Percentiles rank a stretch among this genome's conserved stretches.
Evolutionary conservation across 2,329 filamentous ascomycete species (phyloP).

Genomic region (Pseudocercospora fuligena): DNA sequence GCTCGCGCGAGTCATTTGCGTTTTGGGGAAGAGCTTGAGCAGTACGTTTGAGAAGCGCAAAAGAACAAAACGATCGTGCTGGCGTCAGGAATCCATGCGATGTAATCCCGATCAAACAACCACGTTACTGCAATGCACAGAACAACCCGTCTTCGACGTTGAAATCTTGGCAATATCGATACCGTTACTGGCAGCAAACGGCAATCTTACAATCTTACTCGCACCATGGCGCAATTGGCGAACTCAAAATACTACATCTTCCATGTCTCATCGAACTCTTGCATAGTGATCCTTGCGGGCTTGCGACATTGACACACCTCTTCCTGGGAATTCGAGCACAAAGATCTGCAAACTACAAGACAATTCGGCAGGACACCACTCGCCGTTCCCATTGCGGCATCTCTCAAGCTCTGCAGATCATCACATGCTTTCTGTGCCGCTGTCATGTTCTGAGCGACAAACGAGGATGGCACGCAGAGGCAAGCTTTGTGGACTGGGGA

Average conservation of each 20-base stretch:
- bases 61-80: neutral
- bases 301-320: constrained; percentile 1
- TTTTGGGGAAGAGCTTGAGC: neutral
- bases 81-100: neutral
- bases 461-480: neutral
- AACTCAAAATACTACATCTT: neutral
- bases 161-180: constrained; percentile 3
- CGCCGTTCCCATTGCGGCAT: neutral
- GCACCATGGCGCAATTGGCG: neutral
- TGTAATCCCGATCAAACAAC: neutral
- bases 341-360: neutral
- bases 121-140: neutral
- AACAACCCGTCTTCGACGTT: neutral
- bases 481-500: neutral
- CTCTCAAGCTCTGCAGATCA: neutral
- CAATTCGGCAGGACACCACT: neutral
- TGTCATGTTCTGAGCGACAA: neutral
- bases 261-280: neutral
- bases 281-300: neutral
- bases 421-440: neutral
- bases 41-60: no score
- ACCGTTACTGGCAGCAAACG: constrained; percentile 2
- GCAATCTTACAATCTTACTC: neutral
- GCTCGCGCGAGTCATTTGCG: neutral
- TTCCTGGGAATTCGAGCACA: neutral